Percentiles rank a stretch among this genome's conserved stretches.
Evolutionary conservation across 1,139 yeast genomes (phyloP).

Genomic region (Wickerhamiella infanticola): DNA sequence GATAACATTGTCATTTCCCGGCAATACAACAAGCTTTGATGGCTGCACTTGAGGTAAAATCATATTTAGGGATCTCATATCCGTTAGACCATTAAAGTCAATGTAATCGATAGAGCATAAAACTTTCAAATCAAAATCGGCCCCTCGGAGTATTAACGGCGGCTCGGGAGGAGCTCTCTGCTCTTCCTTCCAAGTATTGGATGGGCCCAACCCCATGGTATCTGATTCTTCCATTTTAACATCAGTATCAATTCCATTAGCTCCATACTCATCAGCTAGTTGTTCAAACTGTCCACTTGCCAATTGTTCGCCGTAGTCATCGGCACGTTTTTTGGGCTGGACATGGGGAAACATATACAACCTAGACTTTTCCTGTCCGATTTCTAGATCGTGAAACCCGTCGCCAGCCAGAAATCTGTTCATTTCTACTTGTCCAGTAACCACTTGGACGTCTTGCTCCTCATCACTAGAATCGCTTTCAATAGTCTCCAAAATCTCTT

Average conservation of each 20-base stretch:
- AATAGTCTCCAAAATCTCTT: conserved; percentile 36
- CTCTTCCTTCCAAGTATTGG: conserved; percentile 1
- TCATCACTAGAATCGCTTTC: conserved; percentile 22
- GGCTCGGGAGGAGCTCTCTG: conserved; percentile 14
- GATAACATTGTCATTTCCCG: conserved; percentile 15
- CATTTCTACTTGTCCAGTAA: conserved; percentile 20
- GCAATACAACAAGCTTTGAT: conserved; percentile 43
- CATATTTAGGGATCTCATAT: conserved; percentile 63
- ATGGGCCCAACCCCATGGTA: no score
- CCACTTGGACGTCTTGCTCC: conserved; percentile 16
- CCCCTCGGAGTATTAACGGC: conserved; percentile 36
- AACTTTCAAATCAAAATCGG: conserved; percentile 31
- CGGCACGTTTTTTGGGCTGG: conserved; percentile 42
- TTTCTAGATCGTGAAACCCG: conserved; percentile 39
- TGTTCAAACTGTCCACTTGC: conserved; percentile 45
- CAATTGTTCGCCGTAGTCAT: conserved; percentile 74
- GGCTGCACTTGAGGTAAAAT: conserved; percentile 74
- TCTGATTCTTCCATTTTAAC: conserved; percentile 22
- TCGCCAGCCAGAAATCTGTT: not conserved
- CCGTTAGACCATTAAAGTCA: conserved; percentile 77
- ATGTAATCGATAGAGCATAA: conserved; percentile 63
- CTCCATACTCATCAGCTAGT: conserved; percentile 1
- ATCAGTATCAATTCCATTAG: conserved; percentile 20
- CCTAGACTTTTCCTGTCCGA: conserved; percentile 40
- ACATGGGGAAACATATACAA: conserved; percentile 63